These are phyloP conservation scores for Aureobasidium sp. DNA, from an alignment of 2,329 filamentous ascomycete genomes.

Conservation along the genomic window DNA sequence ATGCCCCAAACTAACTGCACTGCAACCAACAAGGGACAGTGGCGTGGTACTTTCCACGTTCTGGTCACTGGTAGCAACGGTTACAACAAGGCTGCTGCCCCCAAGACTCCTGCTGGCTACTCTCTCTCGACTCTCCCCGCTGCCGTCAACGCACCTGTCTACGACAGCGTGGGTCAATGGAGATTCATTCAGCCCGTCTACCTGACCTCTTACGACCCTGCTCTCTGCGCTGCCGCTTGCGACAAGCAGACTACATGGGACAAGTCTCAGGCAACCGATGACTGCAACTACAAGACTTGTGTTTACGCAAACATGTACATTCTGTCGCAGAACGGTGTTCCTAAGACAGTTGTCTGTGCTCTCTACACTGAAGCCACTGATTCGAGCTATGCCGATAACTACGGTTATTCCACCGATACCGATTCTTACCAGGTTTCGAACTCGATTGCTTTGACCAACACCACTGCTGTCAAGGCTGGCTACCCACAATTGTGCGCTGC, in stretches of 20 bases:
- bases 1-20: constrained; percentile 20
- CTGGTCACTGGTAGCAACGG: constrained; percentile 38
- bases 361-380: constrained; percentile 25
- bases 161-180: constrained; percentile 19
- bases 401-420: constrained; percentile 13
- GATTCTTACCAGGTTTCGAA: constrained; percentile 14
- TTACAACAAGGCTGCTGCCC: constrained; percentile 18
- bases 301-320: constrained; percentile 31
- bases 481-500: constrained; percentile 10
- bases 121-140: constrained; percentile 24
- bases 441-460: constrained; percentile 12
- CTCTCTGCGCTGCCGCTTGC: constrained; percentile 21
- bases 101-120: constrained; percentile 15
- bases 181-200: constrained; percentile 17
- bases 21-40: constrained; percentile 28
- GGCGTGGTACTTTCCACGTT: constrained; percentile 27
- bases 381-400: constrained; percentile 17
- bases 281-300: constrained; percentile 16
- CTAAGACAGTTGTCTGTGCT: constrained; percentile 30
- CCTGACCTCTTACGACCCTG: constrained; percentile 18
- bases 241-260: constrained; percentile 21
- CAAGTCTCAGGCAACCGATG: constrained; percentile 16
- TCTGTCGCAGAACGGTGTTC: constrained; percentile 28
- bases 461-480: constrained; percentile 4
- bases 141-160: constrained; percentile 27